Percentiles rank a stretch among this genome's conserved stretches.
Conservation (phyloP, 768 basidiomycete genomes). For the Infundibulicybe gibba region DNA sequence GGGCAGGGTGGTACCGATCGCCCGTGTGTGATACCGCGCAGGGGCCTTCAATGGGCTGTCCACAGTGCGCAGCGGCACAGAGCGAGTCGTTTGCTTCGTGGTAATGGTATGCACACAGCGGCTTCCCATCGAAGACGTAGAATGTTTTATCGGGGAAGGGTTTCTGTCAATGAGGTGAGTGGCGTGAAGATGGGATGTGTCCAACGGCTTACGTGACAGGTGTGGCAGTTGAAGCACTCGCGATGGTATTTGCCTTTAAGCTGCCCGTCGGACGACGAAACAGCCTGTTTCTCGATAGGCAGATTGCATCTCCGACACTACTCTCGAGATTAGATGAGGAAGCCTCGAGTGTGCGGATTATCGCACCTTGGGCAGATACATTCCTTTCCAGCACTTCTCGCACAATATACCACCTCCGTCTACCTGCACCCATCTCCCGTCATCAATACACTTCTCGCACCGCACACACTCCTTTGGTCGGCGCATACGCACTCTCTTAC, state of each 20-base stretch:
- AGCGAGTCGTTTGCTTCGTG: constrained; percentile 89
- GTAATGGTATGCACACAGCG: constrained; percentile 90
- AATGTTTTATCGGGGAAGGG: constrained; percentile 91
- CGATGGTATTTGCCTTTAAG: constrained; percentile 94
- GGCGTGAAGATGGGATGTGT: constrained; percentile 1
- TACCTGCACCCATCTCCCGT: constrained; percentile 79
- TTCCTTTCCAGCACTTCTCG: constrained; percentile 92
- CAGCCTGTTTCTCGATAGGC: constrained; percentile 88
- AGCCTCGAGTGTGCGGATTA: constrained; percentile 3
- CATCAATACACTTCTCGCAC: constrained; percentile 68
- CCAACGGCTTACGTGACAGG: constrained; percentile 59
- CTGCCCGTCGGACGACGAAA: constrained; percentile 90
- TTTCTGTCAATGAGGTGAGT: constrained; percentile 40
- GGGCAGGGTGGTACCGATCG: constrained; percentile 84
- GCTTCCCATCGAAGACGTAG: constrained; percentile 88
- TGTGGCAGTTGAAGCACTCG: constrained; percentile 86
- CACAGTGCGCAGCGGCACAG: constrained; percentile 74
- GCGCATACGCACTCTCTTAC: constrained; percentile 25
- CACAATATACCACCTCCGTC: constrained; percentile 79
- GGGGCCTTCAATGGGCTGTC: constrained; percentile 89
- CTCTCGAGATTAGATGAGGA: constrained; percentile 1
- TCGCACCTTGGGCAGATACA: constrained; percentile 89
- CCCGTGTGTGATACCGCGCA: constrained; percentile 85
- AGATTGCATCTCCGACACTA: constrained; percentile 86
- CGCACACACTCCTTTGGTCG: constrained; percentile 55